Evolutionary conservation across 1,284 basidiomycete genomes (phyloP).

Genomic region (Puccinia horiana): DNA sequence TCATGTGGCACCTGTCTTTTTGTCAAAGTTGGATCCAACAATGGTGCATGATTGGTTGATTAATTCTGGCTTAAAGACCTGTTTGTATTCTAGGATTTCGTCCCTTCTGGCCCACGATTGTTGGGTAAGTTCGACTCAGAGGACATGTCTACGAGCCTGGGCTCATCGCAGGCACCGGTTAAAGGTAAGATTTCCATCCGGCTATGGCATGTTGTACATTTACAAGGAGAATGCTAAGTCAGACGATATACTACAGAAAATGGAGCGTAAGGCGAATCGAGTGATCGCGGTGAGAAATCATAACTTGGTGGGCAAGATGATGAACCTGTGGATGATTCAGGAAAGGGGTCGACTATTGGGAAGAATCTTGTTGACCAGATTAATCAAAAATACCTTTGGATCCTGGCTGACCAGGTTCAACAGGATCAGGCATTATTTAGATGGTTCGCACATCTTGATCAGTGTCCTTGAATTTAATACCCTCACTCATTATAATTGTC

Average conservation of each 20-base stretch:
- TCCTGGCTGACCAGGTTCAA: conserved; percentile 17
- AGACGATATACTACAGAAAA: not conserved
- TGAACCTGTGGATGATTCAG: conserved; percentile 35
- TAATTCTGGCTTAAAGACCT: conserved; percentile 28
- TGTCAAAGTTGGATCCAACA: not conserved
- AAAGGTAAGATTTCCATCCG: conserved; percentile 8
- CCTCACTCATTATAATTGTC: not conserved
- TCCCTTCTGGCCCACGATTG: conserved; percentile 10
- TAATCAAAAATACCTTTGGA: not conserved
- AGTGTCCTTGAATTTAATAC: not conserved
- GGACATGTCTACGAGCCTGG: conserved; percentile 14
- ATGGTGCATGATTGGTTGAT: conserved; percentile 26
- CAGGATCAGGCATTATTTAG: not conserved
- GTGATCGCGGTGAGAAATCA: conserved; percentile 32
- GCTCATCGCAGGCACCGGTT: not conserved
- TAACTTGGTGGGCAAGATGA: conserved; percentile 30
- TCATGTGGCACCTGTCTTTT: not conserved
- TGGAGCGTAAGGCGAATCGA: conserved; percentile 23
- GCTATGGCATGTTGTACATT: not conserved
- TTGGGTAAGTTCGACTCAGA: not conserved
- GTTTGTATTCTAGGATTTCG: conserved; percentile 28
- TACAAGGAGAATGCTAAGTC: not conserved
- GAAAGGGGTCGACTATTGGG: conserved; percentile 22
- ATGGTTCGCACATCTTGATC: not conserved
- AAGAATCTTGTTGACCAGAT: conserved; percentile 22